Percentiles rank a stretch among this genome's conserved stretches.
Evolutionary conservation across 2,329 filamentous ascomycete genomes (phyloP).

Genomic region (Ophiostoma quercus): DNA sequence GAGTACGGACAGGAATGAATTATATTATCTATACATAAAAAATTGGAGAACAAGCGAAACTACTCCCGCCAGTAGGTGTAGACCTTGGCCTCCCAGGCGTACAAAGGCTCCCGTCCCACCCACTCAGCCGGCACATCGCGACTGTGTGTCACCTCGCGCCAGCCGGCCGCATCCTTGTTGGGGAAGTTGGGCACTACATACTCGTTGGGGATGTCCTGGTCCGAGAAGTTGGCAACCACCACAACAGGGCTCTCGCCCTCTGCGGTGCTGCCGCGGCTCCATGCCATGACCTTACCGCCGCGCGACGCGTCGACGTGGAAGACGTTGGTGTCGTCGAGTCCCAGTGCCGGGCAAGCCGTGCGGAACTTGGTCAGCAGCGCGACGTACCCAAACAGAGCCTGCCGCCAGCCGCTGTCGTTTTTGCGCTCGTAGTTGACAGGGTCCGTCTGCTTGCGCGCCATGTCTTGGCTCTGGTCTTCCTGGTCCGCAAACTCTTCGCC

Average conservation of each 20-base stretch:
- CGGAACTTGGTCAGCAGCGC: constrained; percentile 28
- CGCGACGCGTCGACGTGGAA: constrained; percentile 27
- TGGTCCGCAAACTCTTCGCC: constrained; percentile 32
- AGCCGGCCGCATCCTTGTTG: constrained; percentile 22
- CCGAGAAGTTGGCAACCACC: neutral
- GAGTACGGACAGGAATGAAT: constrained; percentile 13
- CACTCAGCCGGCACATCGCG: constrained; percentile 28
- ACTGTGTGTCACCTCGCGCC: constrained; percentile 29
- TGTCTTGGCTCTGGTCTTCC: constrained; percentile 29
- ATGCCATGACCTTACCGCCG: neutral
- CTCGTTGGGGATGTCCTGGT: constrained; percentile 22
- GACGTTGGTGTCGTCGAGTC: constrained; percentile 29
- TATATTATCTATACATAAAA: neutral
- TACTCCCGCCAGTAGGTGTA: constrained; percentile 28
- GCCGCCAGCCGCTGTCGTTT: constrained; percentile 28
- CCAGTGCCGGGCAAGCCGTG: constrained; percentile 29
- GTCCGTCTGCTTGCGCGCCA: constrained; percentile 30
- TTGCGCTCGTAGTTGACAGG: constrained; percentile 30
- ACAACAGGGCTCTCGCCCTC: neutral
- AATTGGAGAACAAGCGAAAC: neutral
- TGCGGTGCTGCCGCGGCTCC: neutral
- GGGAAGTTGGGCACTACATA: constrained; percentile 30
- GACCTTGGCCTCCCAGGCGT: constrained; percentile 30
- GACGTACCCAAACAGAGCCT: constrained; percentile 29
- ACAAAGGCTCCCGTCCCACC: constrained; percentile 29